Evolutionary conservation across 2,329 filamentous ascomycete genomes (phyloP), one percentile per base, ranked within the genome.

Genomic region (Colletotrichum cordylinicola): DNA sequence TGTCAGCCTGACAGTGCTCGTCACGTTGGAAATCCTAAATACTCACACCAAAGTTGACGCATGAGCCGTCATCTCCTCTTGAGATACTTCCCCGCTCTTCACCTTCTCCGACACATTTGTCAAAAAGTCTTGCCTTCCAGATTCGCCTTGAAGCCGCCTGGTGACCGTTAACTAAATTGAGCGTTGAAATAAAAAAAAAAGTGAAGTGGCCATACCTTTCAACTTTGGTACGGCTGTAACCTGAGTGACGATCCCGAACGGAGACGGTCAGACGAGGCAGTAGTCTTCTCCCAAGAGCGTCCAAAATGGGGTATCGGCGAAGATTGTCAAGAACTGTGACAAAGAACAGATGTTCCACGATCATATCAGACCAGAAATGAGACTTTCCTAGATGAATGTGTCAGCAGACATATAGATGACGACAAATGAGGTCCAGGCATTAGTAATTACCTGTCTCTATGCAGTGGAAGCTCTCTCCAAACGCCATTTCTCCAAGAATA

Each of bases 21-120:
- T 21, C 8, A 29, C 10, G 18, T n/a, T n/a, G 24, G 52, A 52
- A 24, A 8, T 10, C n/a, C n/a, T 13, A 10, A 21, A 58, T 6
- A 60, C 77, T 65, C 72, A 82, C 80, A 80, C 78, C n/a, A 82
- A 73, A 1, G 79, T 78, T 10, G 80, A 81, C 39, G 73, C 77
- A 65, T 84, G 78, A 39, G 81, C 81, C 2, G 80, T 80, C 69
- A 84, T 77, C 39, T 83, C 81, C 65, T 82, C 81, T 56, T 78
- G 56, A 2, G 62, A 21, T 8, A 83, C 72, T 6, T 13, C 24
- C 3, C 67, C 67, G 4, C 48, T 31, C 33, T n/a, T 35, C 4
- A n/a, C 58, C 31, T 18, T 60, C n/a, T 31, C 37, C 21, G 29
- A 29, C 7, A 31, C 29, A 9, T 35, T 60, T 6, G 33, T 39